phyloP scores from a whole-genome alignment of 1,284 basidiomycete species.

The Pyrrhoderma noxium region DNA sequence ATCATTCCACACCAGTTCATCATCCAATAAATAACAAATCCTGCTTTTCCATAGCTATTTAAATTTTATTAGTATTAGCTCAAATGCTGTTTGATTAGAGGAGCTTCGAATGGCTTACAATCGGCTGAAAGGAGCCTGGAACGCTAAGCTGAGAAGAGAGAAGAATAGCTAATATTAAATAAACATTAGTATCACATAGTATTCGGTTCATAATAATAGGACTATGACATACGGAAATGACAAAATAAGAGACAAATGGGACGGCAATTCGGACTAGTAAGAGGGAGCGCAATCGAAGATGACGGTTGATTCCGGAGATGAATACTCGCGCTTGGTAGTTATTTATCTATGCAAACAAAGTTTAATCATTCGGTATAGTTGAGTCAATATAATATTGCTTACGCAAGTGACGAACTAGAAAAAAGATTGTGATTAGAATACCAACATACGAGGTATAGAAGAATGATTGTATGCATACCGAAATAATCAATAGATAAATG shows the following conservation, averaged over 20 bases:
- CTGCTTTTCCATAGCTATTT: conserved; percentile 42
- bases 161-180: conserved; percentile 37
- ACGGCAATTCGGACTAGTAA: conserved; percentile 48
- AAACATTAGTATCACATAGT: neutral
- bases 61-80: conserved; percentile 4
- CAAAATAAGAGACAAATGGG: conserved; percentile 51
- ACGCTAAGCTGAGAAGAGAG: conserved; percentile 58
- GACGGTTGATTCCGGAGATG: conserved; percentile 39
- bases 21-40: conserved; percentile 75
- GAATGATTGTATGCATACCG: conserved; percentile 31
- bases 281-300: conserved; percentile 46
- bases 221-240: conserved; percentile 45
- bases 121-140: conserved; percentile 50
- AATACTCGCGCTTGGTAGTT: conserved; percentile 29
- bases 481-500: conserved; percentile 65
- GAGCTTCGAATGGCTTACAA: conserved; percentile 27
- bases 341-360: conserved; percentile 19
- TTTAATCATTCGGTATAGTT: conserved; percentile 18
- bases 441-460: conserved; percentile 20
- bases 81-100: neutral
- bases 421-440: conserved; percentile 19
- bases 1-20: conserved; percentile 58
- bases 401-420: conserved; percentile 35
- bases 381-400: conserved; percentile 29
- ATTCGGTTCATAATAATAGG: neutral